These are phyloP conservation scores for Wickerhamomyces silvicola DNA, from an alignment of 805 yeast genomes.

Conservation along the genomic window DNA sequence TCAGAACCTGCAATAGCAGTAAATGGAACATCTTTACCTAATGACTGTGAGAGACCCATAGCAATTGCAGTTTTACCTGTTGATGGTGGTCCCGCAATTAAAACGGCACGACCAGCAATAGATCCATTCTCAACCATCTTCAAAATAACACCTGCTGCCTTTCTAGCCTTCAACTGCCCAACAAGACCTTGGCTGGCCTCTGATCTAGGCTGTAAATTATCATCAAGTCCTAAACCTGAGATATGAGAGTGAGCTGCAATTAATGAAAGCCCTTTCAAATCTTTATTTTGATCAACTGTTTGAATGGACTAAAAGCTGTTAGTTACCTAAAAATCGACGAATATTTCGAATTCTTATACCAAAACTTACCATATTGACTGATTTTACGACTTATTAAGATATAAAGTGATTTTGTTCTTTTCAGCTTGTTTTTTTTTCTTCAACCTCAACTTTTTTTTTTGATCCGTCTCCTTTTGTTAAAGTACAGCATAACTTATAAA, in stretches of 20 bases:
- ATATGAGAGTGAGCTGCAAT: slow-evolving; percentile 99
- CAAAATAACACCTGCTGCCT: slow-evolving; percentile 90
- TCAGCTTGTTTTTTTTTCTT: not conserved
- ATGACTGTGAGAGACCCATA: slow-evolving; percentile 76
- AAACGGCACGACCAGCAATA: slow-evolving; percentile 94
- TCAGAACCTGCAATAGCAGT: slow-evolving; percentile 95
- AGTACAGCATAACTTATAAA: too few relatives aligned
- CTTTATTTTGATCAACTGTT: slow-evolving; percentile 38
- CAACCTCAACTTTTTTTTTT: not conserved
- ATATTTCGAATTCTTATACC: too few relatives aligned
- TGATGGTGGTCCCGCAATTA: slow-evolving; percentile 97
- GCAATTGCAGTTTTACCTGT: slow-evolving; percentile 99
- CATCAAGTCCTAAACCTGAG: slow-evolving; percentile 94
- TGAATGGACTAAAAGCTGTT: slow-evolving; percentile 29
- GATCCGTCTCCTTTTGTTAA: not conserved
- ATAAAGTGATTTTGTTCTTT: not conserved
- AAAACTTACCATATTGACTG: slow-evolving; percentile 7
- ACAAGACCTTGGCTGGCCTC: slow-evolving; percentile 88
- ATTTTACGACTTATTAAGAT: not conserved
- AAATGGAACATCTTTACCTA: slow-evolving; percentile 76
- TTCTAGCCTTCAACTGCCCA: slow-evolving; percentile 91
- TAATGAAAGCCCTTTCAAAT: slow-evolving; percentile 59
- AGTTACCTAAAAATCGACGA: too few relatives aligned
- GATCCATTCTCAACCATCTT: slow-evolving; percentile 91
- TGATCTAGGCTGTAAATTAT: slow-evolving; percentile 67